Evolutionary conservation across 176 grass and related monocot genomes (phyloP), one percentile per base, ranked within the genome.

Genomic region (Carex pumila): DNA sequence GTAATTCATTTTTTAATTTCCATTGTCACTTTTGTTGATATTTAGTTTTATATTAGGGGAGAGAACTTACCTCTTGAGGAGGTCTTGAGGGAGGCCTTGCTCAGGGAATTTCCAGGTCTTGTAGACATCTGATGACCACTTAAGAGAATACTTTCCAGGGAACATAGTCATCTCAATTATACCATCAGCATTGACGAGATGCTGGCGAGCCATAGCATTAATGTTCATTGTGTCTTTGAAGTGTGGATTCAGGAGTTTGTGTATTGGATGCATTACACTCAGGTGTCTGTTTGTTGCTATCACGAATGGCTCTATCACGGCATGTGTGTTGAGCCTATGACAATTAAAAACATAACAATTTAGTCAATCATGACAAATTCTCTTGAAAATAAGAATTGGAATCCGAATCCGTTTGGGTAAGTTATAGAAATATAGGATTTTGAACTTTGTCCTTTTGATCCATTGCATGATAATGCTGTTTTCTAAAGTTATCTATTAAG

Each of bases 181-280:
- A 52, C 86, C 86, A 12, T 78, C 83, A 45, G 61, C 86, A 34
- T 83, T 86, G 83, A 91, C 65, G 59, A 88, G 83, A 9, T 53
- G 13, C 71, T 88, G 83, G 11, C 86, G 68, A 3, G 89, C 89
- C 13, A 83, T 36, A 2, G 83, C 83, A 80, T 91, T 91, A 19
- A 88, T 91, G 61, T 47, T 88, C 86, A 91, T 91, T 12, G 86
- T 91, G 79, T 91, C 86, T 36, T 67, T 79, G 79, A 74, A 88
- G 45, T 91, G 89, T 17, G 89, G 83, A 17, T 45, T 77, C 49
- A 91, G 83, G 34, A 88, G 89, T 79, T 91, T 88, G 86, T 88
- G 15, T 8, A 91, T 50, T 7, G 89, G 86, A 45, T 91, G 89
- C 3, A 77, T 22, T 39, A 72, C 79, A 34, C 89, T 83, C 14